Evolutionary conservation across 768 basidiomycete species (phyloP), one percentile per base, ranked within the genome.

Genomic region (Udeniomyces megalosporus): DNA sequence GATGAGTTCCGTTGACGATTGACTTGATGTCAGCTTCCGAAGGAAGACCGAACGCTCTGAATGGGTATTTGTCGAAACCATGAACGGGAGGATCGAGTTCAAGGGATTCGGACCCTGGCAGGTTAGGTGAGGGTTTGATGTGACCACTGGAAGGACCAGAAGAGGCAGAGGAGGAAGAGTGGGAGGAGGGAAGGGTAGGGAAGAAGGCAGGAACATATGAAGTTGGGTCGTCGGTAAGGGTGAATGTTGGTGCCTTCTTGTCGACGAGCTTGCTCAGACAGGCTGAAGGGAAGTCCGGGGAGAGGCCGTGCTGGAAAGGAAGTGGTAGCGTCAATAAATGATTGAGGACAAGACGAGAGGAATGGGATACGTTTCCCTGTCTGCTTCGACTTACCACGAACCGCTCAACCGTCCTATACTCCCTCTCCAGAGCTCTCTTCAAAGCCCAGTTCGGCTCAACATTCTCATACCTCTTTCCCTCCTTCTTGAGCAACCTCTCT

Each of bases 381-480:
- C n/a, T n/a, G 15, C 7, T 1, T 1, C 10, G 2, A 64, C 62
- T 58, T 31, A 64, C 62, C 20, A 64, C 62, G 31, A 64, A 64
- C 44, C 45, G 49, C 62, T 64, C 58, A 10, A 59, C 62, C 5
- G 58, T 46, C 10, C 51, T 32, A 50, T 58, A 64, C 62, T 64
- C 62, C 28, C 62, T 35, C 42, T 59, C 29, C 26, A 64, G 44
- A 17, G 62, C 56, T 14, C 14, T 15, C 50, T 47, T 58, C 10
- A 64, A 29, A 5, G 89, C 86, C 73, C 90, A 85, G 78, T 96
- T 96, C 1, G 91, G 91, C 12, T 86, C 84, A 74, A 96, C 93
- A 69, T 84, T 78, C 75, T 97, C 93, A 83, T 91, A 99, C 66
- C 88, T 86, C 70, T 86, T 89, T 92, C 95, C 96, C 75, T 95